Base-by-base conservation (phyloP, 2,329 filamentous ascomycete species). In the Verticillium longisporum region DNA sequence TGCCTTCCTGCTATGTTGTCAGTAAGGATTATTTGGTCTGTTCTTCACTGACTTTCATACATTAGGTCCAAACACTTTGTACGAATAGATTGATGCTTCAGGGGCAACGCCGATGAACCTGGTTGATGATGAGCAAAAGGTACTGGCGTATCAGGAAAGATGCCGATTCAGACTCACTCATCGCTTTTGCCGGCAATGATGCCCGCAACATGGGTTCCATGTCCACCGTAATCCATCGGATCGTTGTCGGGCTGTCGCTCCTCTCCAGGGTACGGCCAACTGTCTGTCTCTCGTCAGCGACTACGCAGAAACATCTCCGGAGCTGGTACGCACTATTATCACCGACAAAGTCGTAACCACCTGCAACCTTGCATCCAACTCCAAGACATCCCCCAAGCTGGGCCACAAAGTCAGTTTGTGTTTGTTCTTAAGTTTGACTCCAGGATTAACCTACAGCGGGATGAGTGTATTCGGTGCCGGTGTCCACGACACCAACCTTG, bases 191-290 rank as follows among this genome's bases (percentile, higher is more conserved):
- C 79, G 41, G 75, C 78, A 55, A 82, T 75, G 57, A 78, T 78
- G 55, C 80, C 79, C 10, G 78, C 72, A 31, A 78, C 73, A 61
- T 79, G 77, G 0, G 78, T 80, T 4, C 78, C 77, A 66, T 81
- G 78, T 21, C 74, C 75, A 58, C 11, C 13, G 2, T 18, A 37
- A 34, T 57, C 55, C 33, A 57, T 18, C 7, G 55, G 55, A 18
- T 57, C 55, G 14, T 57, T 18, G 21, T 38, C 34, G 13, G 55
- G 55, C 18, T 41, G 38, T n/a, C 13, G 13, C 45, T 64, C 5
- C 61, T 59, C 63, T 1, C 37, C 21, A 5, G 21, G 26, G 31
- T 34, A 9, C 53, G 63, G 58, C 60, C 63, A n/a, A 38, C 62
- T 62, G 3, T 57, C 33, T 1, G 1, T 0, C 14, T 1, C 61